Base-by-base conservation (phyloP, 331 rosid species). In the Malus hybrid region DNA sequence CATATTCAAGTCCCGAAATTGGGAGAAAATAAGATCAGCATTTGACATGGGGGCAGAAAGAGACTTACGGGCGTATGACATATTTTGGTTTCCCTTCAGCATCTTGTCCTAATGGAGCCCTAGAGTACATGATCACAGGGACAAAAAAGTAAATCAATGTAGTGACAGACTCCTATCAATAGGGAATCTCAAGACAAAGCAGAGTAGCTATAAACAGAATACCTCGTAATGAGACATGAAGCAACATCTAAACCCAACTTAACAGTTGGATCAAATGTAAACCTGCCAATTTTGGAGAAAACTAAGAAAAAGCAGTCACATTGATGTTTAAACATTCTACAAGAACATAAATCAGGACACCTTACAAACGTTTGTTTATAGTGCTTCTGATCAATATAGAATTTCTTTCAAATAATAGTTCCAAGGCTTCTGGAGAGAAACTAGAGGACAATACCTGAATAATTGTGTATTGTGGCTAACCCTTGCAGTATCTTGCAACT, bases 401-500 rank as follows among this genome's bases (percentile, higher is more conserved):
- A 6, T 68, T 67, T 10, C 13, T 24, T 72, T n/a, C 69, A 32
- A 8, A 7, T 12, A 14, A 20, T 33, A 71, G 52, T 71, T 8
- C 5, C 52, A 70, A 20, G 34, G n/a, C 33, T 4, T 32, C 27
- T 65, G 69, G 60, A 29, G 22, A 39, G 46, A 2, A 24, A 44
- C 61, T 10, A 61, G 34, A 78, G 55, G 20, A 73, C 20, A 59
- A 42, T 85, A 95, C 99, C 98, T 95, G 91, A 85, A 95, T 59
- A 95, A 82, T 28, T 92, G 88, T 57, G 94, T 81, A 78, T 92
- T 87, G 79, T 95, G 97, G 88, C 90, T 89, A 79, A 95, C 98
- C 82, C 96, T 85, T 64, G 98, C 96, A 75, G 93, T 83, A 86
- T 90, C 97, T 87, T 92, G 97, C 88, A 95, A 77, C 96, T 89